Evolutionary conservation across 2,329 filamentous ascomycete species (phyloP).

Genomic region (Exophiala alcalophila): DNA sequence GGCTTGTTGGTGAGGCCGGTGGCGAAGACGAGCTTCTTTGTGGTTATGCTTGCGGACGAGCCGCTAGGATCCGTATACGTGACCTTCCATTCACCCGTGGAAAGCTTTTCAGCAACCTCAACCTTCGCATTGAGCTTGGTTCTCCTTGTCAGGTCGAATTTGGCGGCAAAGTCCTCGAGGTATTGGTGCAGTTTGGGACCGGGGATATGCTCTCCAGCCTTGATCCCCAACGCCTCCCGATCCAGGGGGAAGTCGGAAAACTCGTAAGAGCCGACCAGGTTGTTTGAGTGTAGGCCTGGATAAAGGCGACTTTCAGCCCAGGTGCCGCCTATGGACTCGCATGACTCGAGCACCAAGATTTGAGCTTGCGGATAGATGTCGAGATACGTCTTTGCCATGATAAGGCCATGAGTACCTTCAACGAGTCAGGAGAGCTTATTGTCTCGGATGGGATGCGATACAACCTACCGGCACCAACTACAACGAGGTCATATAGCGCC

Average conservation of each 20-base stretch:
- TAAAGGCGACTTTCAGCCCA: constrained; percentile 66
- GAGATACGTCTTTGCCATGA: constrained; percentile 60
- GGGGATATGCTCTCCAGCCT: constrained; percentile 57
- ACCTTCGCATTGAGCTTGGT: constrained; percentile 55
- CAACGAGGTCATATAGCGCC: constrained; percentile 14
- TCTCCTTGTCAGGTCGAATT: constrained; percentile 49
- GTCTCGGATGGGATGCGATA: constrained; percentile 63
- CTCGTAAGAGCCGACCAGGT: constrained; percentile 68
- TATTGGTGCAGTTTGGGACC: constrained; percentile 56
- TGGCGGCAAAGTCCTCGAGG: constrained; percentile 53
- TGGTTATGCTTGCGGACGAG: constrained; percentile 29
- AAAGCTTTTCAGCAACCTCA: constrained; percentile 44
- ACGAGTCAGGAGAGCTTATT: constrained; percentile 70
- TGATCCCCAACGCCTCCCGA: constrained; percentile 39
- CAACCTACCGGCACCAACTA: constrained; percentile 16
- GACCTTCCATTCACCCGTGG: constrained; percentile 38
- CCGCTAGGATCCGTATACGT: constrained; percentile 22
- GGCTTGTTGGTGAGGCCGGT: constrained; percentile 60
- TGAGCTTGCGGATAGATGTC: constrained; percentile 55
- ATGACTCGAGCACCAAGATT: constrained; percentile 58
- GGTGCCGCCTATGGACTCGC: constrained; percentile 61
- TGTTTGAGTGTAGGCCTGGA: constrained; percentile 68
- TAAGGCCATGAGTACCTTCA: constrained; percentile 59
- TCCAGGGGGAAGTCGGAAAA: constrained; percentile 70
- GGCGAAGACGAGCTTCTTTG: constrained; percentile 57